Conservation (phyloP, 1,284 basidiomycete genomes). For the Microstroma glucosiphilum region DNA sequence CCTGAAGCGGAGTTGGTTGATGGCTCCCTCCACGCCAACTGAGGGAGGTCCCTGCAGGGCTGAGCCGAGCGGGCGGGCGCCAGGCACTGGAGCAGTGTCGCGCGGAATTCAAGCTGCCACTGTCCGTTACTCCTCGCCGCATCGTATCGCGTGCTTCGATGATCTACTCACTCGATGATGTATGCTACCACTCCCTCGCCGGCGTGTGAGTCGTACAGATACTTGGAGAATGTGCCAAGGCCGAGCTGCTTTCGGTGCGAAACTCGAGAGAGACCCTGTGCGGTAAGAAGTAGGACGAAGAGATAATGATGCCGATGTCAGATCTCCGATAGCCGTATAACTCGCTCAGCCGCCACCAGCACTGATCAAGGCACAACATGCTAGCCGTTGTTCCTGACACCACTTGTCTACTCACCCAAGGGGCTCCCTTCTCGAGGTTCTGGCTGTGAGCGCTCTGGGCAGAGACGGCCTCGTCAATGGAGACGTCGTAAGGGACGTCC, state of each 20-base stretch:
- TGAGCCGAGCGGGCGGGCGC: too few relatives aligned
- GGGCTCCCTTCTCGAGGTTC: slow-evolving; percentile 65
- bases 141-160: neutral
- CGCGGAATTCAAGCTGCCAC: too few relatives aligned
- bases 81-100: too few relatives aligned
- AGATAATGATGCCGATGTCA: slow-evolving; percentile 1
- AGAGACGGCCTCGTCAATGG: slow-evolving; percentile 58
- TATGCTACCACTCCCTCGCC: slow-evolving; percentile 88
- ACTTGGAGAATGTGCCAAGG: slow-evolving; percentile 80
- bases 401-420: slow-evolving; percentile 67
- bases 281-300: slow-evolving; percentile 12
- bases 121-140: neutral
- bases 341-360: too few relatives aligned
- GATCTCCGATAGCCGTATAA: neutral
- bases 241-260: slow-evolving; percentile 75
- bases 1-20: too few relatives aligned
- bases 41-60: too few relatives aligned
- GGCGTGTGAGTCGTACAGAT: slow-evolving; percentile 67
- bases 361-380: neutral
- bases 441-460: slow-evolving; percentile 23
- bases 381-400: neutral
- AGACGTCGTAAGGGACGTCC: slow-evolving; percentile 57
- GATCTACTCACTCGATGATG: slow-evolving; percentile 53
- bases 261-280: slow-evolving; percentile 84
- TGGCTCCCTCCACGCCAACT: too few relatives aligned